phyloP scores from a whole-genome alignment of 139 green algal species.

The Gonium pectorale region DNA sequence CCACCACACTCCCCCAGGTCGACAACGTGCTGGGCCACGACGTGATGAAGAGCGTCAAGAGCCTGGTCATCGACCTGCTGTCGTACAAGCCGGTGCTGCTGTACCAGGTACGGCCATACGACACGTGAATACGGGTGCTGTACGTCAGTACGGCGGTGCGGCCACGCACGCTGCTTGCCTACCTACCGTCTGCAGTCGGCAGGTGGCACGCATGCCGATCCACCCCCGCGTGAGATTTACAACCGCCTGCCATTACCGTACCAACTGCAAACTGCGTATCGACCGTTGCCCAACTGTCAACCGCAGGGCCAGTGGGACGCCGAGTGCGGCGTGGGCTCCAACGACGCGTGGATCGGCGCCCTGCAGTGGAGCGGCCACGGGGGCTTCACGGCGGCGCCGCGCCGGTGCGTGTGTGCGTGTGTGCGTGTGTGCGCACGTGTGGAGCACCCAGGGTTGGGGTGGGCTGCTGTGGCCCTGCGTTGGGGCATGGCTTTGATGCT shows the following conservation, averaged over 20 bases:
- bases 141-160: background rate
- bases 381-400: conserved; percentile 4
- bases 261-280: too few relatives aligned
- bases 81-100: conserved; percentile 55
- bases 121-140: background rate
- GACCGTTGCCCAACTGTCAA: background rate
- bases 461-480: too few relatives aligned
- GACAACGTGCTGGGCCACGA: conserved; percentile 61
- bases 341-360: conserved; percentile 66
- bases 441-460: too few relatives aligned
- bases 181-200: background rate
- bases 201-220: background rate
- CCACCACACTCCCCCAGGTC: conserved; percentile 32
- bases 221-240: background rate
- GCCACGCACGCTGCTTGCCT: background rate
- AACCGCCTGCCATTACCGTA: background rate
- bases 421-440: too few relatives aligned
- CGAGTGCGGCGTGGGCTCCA: conserved; percentile 66
- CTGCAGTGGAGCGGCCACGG: conserved; percentile 52
- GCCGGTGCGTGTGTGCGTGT: too few relatives aligned
- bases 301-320: conserved; percentile 66
- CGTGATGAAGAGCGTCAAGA: conserved; percentile 65
- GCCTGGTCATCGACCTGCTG: conserved; percentile 61
- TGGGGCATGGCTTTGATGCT: too few relatives aligned
- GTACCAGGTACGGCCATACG: conserved; percentile 47